These are phyloP conservation scores for Galerina sulciceps DNA, from an alignment of 768 basidiomycete genomes.

Conservation along the genomic window DNA sequence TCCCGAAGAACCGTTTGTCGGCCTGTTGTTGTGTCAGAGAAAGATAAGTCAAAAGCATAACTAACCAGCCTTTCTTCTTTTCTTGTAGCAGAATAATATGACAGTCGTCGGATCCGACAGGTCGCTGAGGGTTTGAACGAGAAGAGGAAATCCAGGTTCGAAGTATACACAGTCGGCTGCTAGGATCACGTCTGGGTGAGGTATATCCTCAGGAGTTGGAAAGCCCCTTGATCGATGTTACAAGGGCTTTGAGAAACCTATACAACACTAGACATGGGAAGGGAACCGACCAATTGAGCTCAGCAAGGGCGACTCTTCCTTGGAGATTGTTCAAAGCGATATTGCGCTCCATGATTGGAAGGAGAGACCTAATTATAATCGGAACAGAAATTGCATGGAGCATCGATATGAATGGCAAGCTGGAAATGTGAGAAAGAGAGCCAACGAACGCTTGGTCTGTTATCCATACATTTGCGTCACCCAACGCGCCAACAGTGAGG, in stretches of 20 bases:
- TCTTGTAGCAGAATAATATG: constrained; percentile 92
- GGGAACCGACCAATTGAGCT: constrained; percentile 78
- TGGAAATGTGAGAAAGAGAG: constrained; percentile 11
- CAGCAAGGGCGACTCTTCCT: constrained; percentile 56
- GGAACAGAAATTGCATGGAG: constrained; percentile 11
- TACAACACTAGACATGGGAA: neutral
- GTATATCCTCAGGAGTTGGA: constrained; percentile 50
- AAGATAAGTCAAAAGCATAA: neutral
- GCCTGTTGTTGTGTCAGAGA: constrained; percentile 50
- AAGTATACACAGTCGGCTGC: constrained; percentile 97
- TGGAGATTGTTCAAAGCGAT: constrained; percentile 66
- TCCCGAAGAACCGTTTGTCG: constrained; percentile 82
- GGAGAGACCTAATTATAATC: constrained; percentile 58
- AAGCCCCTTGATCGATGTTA: constrained; percentile 59
- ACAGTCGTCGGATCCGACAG: constrained; percentile 63
- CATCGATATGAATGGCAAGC: constrained; percentile 10
- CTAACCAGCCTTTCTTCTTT: constrained; percentile 75
- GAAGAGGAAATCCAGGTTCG: constrained; percentile 88
- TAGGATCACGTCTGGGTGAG: constrained; percentile 69
- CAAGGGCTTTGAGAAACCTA: neutral
- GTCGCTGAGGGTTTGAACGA: constrained; percentile 77
- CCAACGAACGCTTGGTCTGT: constrained; percentile 88
- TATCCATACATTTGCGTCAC: constrained; percentile 66
- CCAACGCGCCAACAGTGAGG: constrained; percentile 74
- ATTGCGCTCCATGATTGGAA: constrained; percentile 81